Evolutionary conservation across 2,329 filamentous ascomycete genomes (phyloP).

Genomic region (Phialemoniopsis sp.): DNA sequence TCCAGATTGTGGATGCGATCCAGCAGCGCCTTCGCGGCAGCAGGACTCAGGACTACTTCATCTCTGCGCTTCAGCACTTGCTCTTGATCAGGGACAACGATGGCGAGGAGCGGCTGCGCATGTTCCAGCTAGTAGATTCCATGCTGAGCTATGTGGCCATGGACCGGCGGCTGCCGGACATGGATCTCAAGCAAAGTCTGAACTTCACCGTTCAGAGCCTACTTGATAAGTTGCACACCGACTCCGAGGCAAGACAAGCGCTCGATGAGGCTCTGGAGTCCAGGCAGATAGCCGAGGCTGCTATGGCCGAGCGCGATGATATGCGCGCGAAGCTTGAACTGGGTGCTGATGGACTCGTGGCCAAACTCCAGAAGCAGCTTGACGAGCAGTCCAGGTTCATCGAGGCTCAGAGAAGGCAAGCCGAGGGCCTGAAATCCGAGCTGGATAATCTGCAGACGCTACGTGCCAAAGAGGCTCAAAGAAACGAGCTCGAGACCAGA

Average conservation of each 20-base stretch:
- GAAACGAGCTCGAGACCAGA: slow-evolving; percentile 92
- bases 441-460: slow-evolving; percentile 81
- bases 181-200: slow-evolving; percentile 95
- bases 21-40: slow-evolving; percentile 78
- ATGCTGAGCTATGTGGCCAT: slow-evolving; percentile 99
- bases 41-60: slow-evolving; percentile 89
- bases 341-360: slow-evolving; percentile 88
- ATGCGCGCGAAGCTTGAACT: slow-evolving; percentile 84
- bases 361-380: slow-evolving; percentile 89
- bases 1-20: slow-evolving; percentile 93
- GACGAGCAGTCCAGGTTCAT: slow-evolving; percentile 90
- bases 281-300: slow-evolving; percentile 89
- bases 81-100: slow-evolving; percentile 89
- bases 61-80: slow-evolving; percentile 92
- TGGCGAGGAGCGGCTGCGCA: slow-evolving; percentile 83
- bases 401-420: slow-evolving; percentile 80
- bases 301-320: slow-evolving; percentile 94
- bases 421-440: slow-evolving; percentile 84
- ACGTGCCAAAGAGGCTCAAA: slow-evolving; percentile 84
- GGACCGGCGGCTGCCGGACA: slow-evolving; percentile 90
- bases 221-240: slow-evolving; percentile 92
- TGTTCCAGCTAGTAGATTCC: slow-evolving; percentile 98
- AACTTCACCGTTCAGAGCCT: slow-evolving; percentile 97
- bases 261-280: slow-evolving; percentile 89
- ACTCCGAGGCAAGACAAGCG: slow-evolving; percentile 88